A percentile compares a stretch with the other conserved stretches of the same genome.
Evolutionary conservation across 1,284 basidiomycete genomes (phyloP).

Genomic region (Stereum hirsutum): DNA sequence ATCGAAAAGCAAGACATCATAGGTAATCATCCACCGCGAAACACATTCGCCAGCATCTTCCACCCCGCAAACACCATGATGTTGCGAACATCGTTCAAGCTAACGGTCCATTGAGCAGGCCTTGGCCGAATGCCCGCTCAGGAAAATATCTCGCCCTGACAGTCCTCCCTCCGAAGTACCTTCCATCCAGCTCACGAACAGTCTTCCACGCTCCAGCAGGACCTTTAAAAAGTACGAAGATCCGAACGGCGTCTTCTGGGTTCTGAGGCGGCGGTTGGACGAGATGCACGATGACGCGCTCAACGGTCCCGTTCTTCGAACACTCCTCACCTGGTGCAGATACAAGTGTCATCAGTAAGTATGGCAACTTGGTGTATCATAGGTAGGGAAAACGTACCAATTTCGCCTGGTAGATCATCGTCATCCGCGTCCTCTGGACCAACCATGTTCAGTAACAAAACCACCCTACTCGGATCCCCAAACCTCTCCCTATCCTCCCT

Average conservation of each 20-base stretch:
- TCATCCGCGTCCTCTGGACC: slow-evolving; percentile 75
- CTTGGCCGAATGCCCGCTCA: slow-evolving; percentile 46
- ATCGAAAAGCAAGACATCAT: too few species aligned
- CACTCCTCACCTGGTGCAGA: slow-evolving; percentile 68
- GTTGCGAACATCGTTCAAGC: too few species aligned
- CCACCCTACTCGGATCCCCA: slow-evolving; percentile 83
- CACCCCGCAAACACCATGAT: too few species aligned
- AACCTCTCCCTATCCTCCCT: slow-evolving; percentile 71
- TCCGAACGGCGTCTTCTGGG: slow-evolving; percentile 64
- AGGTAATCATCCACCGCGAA: too few species aligned
- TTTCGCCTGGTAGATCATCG: slow-evolving; percentile 79
- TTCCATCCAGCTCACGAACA: slow-evolving; percentile 81
- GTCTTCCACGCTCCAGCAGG: slow-evolving; percentile 93
- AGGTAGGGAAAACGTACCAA: slow-evolving; percentile 44
- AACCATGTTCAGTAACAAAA: slow-evolving; percentile 85
- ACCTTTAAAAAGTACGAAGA: slow-evolving; percentile 82
- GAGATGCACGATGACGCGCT: slow-evolving; percentile 79
- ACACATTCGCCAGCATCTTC: too few species aligned
- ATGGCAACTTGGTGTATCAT: neutral
- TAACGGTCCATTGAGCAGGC: slow-evolving; percentile 36
- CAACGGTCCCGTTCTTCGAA: slow-evolving; percentile 82
- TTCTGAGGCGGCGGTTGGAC: slow-evolving; percentile 54
- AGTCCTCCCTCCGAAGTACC: slow-evolving; percentile 81
- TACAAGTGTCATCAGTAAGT: slow-evolving; percentile 5
- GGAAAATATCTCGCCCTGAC: slow-evolving; percentile 82